Evolutionary conservation across 2,329 filamentous ascomycete species (phyloP).

Genomic region (Trichoderma semiorbis): DNA sequence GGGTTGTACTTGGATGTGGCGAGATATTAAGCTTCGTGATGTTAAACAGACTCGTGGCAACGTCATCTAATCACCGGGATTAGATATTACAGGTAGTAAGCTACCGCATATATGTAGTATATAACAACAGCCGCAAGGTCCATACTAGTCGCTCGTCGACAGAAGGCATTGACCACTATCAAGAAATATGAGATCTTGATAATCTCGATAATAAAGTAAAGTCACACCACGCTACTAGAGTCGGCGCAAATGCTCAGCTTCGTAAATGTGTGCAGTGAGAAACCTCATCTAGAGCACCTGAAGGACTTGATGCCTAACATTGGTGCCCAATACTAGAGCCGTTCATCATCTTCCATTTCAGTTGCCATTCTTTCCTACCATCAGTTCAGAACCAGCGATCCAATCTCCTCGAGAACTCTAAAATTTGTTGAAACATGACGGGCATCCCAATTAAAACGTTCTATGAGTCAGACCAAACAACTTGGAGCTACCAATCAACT

Average conservation of each 20-base stretch:
- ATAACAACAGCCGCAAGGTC: background rate
- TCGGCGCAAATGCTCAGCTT: background rate
- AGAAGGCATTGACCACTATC: no score
- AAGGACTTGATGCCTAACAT: background rate
- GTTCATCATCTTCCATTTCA: background rate
- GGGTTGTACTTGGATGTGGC: conserved; percentile 42
- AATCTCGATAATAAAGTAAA: no score
- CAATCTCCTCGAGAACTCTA: no score
- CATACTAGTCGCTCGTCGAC: background rate
- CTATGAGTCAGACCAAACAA: background rate
- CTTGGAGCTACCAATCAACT: background rate
- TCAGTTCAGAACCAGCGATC: background rate
- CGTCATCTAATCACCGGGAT: conserved; percentile 30
- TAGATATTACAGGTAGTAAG: background rate
- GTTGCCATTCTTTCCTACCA: background rate
- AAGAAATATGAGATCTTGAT: no score
- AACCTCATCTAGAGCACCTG: background rate
- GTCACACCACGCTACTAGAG: background rate
- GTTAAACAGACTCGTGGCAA: conserved; percentile 40
- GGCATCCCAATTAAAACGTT: background rate
- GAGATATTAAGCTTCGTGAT: conserved; percentile 49
- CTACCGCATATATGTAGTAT: background rate
- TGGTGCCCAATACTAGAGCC: background rate
- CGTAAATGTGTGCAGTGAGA: background rate
- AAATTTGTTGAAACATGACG: background rate